These are phyloP conservation scores for Helotiales sp. DNA, from an alignment of 2,329 filamentous ascomycete genomes.

Conservation along the genomic window DNA sequence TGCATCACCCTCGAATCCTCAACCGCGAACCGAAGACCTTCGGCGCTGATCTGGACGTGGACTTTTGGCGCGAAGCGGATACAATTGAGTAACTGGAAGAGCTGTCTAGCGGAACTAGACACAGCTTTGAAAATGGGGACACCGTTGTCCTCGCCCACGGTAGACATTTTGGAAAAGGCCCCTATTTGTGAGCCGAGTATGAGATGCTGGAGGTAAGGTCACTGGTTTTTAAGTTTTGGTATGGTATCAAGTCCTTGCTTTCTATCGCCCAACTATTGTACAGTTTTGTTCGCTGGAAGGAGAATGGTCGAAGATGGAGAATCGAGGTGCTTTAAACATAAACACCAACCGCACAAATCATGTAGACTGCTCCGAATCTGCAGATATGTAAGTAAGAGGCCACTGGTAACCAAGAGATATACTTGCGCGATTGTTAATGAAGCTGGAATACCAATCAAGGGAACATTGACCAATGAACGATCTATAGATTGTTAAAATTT, in stretches of 20 bases:
- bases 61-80: constrained; percentile 57
- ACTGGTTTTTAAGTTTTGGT: constrained; percentile 22
- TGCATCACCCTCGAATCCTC: constrained; percentile 92
- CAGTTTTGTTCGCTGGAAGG: constrained; percentile 28
- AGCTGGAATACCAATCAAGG: constrained; percentile 79
- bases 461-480: constrained; percentile 75
- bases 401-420: not conserved
- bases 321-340: constrained; percentile 67
- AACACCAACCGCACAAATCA: constrained; percentile 98
- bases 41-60: constrained; percentile 74
- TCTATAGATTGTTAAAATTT: constrained; percentile 52
- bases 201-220: constrained; percentile 6
- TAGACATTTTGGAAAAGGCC: constrained; percentile 29
- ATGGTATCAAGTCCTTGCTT: constrained; percentile 27
- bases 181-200: not conserved
- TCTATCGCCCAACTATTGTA: constrained; percentile 34
- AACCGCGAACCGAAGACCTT: constrained; percentile 83
- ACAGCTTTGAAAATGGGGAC: constrained; percentile 70
- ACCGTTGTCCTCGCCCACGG: constrained; percentile 23
- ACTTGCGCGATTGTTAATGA: constrained; percentile 87
- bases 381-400: constrained; percentile 18
- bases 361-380: constrained; percentile 92
- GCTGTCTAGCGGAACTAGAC: constrained; percentile 73
- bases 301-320: constrained; percentile 25
- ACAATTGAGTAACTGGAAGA: constrained; percentile 63